Percentiles rank a stretch among this genome's conserved stretches.
Evolutionary conservation across 305 asterid genomes (phyloP).

Genomic region (Fraxinus dipetala): DNA sequence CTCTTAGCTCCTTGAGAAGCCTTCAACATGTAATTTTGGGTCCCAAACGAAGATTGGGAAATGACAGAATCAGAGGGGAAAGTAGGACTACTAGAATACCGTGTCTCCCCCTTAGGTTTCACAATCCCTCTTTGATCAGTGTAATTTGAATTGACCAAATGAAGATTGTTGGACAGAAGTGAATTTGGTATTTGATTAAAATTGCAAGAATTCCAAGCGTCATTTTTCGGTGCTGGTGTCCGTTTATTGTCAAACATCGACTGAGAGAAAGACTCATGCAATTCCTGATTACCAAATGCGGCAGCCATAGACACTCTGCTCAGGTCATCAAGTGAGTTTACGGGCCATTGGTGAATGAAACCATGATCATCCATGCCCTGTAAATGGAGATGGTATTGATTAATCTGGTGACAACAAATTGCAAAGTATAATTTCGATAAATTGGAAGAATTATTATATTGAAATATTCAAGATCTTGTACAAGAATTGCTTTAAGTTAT

Average conservation of each 20-base stretch:
- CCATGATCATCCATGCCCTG: constrained; percentile 51
- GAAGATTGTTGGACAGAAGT: constrained; percentile 17
- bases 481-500: background rate
- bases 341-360: constrained; percentile 43
- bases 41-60: constrained; percentile 21
- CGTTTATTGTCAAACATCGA: constrained; percentile 34
- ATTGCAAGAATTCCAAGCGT: constrained; percentile 30
- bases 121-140: constrained; percentile 26
- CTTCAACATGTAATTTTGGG: constrained; percentile 32
- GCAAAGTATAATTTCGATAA: background rate
- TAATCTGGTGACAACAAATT: background rate
- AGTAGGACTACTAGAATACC: constrained; percentile 26
- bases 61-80: constrained; percentile 29
- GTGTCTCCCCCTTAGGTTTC: constrained; percentile 47
- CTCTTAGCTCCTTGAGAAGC: constrained; percentile 50
- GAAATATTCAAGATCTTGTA: background rate
- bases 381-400: background rate
- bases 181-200: constrained; percentile 22
- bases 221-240: constrained; percentile 26
- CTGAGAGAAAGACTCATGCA: constrained; percentile 24
- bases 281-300: constrained; percentile 28
- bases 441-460: background rate
- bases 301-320: constrained; percentile 26
- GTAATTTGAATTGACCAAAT: constrained; percentile 21
- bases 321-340: constrained; percentile 31